These are phyloP conservation scores for Eimeria praecox DNA, from an alignment of 169 alveolate genomes.

Conservation along the genomic window DNA sequence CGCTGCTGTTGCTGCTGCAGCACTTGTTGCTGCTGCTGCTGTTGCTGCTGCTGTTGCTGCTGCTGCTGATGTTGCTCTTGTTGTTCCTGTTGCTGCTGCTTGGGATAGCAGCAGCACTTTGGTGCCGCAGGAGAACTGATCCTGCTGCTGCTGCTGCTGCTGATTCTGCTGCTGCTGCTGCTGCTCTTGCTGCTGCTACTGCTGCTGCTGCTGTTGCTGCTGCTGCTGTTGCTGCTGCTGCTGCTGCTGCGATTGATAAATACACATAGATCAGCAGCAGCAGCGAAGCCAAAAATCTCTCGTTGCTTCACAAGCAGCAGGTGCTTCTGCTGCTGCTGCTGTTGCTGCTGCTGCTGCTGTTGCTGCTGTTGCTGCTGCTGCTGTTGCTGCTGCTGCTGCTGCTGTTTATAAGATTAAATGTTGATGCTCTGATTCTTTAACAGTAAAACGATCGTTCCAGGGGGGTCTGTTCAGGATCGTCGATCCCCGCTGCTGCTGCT, in stretches of 20 bases:
- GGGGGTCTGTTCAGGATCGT: constrained; percentile 35
- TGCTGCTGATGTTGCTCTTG: neutral
- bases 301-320: neutral
- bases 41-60: constrained; percentile 25
- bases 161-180: neutral
- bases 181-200: neutral
- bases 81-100: neutral
- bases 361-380: constrained; percentile 9
- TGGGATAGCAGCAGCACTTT: neutral
- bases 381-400: constrained; percentile 47
- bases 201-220: too few relatives aligned
- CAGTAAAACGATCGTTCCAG: constrained; percentile 68
- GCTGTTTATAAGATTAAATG: neutral
- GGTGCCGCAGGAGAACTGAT: neutral
- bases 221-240: neutral
- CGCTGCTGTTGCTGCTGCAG: neutral
- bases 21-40: neutral
- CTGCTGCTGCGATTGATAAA: neutral
- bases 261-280: neutral
- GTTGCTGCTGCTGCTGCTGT: neutral
- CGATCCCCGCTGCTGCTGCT: too few relatives aligned
- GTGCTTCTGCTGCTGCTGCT: constrained; percentile 1
- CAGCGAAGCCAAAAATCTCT: neutral
- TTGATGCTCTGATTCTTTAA: neutral
- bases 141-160: constrained; percentile 9